Percentiles rank a stretch among this genome's conserved stretches.
Conservation (phyloP, 129 eudicot species). For the Scalesia atractyloides region DNA sequence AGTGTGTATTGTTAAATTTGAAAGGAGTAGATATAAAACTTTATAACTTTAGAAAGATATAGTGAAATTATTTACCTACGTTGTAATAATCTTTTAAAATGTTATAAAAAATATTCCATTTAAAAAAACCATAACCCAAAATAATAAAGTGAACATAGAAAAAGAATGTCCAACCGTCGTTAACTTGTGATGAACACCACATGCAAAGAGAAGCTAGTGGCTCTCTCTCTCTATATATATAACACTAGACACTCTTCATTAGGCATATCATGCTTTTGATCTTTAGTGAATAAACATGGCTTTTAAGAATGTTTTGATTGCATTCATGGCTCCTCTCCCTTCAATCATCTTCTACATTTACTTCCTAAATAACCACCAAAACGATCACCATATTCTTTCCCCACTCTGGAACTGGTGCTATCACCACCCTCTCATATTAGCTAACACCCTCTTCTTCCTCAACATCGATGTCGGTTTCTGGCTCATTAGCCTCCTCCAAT, state of each 20-base stretch:
- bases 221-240: slow-evolving; percentile 24
- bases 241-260: not conserved
- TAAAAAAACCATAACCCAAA: not conserved
- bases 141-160: not conserved
- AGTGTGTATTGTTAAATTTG: too few species aligned
- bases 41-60: too few species aligned
- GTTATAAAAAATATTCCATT: not conserved
- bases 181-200: too few species aligned
- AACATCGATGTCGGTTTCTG: slow-evolving; percentile 77
- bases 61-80: too few species aligned
- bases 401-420: slow-evolving; percentile 68
- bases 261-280: slow-evolving; percentile 16
- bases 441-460: slow-evolving; percentile 75
- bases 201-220: not conserved
- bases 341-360: slow-evolving; percentile 60
- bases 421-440: slow-evolving; percentile 68
- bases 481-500: slow-evolving; percentile 69
- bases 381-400: slow-evolving; percentile 28
- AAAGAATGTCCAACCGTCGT: not conserved
- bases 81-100: too few species aligned
- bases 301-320: slow-evolving; percentile 56
- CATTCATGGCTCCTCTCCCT: slow-evolving; percentile 77
- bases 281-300: slow-evolving; percentile 25
- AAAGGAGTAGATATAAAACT: too few species aligned
- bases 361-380: slow-evolving; percentile 34